Evolutionary conservation across 2,329 filamentous ascomycete species (phyloP), one percentile per base, ranked within the genome.

Genomic region (Tolypocladium sp.): DNA sequence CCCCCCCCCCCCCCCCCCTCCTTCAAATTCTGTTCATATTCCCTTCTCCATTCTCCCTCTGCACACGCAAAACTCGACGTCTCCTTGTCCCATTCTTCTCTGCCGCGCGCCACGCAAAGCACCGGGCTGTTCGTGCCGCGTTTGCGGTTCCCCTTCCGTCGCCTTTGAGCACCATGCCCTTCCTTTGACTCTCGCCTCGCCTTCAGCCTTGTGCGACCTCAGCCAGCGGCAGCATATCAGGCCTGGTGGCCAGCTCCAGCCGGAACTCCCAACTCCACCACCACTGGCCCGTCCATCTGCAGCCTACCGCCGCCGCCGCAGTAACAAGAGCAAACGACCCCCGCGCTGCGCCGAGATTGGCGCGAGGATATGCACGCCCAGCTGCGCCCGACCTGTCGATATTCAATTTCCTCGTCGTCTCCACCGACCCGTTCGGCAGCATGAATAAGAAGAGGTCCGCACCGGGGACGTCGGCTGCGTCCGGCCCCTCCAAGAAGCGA

Each of bases 401-500:
- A 55, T 68, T 67, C 64, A 60, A 58, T 56, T 68, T 67, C 59
- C 60, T 66, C 58, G 55, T 46, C 53, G 35, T 33, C 49, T 55
- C 58, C 38, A 38, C 35, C 30, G 42, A 33, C 20, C 35, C 46
- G 41, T 58, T 51, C 33, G 37, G 27, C 60, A 60, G 58, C 27
- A 73, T 71, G 64, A 70, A 67, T 58, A 71, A 66, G 54, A 74
- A 72, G 61, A 68, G 70, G 41, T 55, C 63, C 40, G 69, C 67
- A 37, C 53, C 60, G 63, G 44, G 58, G 60, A 60, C 41, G 59
- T 63, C 20, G 51, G 61, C 63, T 13, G 61, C 57, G 55, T 25
- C 57, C 58, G 57, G 60, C 62, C 54, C 64, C 20, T 65, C 69
- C 22, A 81, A 77, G 68, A 82, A 82, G 69, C 74, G 78, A 59